Conservation (phyloP, 2,329 filamentous ascomycete species). For the Seiridium unicorne region DNA sequence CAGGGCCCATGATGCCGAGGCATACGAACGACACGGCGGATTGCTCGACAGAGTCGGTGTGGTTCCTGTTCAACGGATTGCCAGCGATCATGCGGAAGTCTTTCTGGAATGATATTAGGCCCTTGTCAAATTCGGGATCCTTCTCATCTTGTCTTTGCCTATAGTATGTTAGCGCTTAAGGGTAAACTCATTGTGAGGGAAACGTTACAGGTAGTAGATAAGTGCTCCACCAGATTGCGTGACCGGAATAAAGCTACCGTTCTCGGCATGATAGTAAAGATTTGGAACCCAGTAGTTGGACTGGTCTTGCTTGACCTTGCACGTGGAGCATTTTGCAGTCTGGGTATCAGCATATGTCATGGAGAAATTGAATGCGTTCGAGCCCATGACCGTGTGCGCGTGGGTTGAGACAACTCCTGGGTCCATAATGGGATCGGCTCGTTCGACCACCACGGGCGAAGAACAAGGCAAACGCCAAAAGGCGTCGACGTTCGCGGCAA, state of each 20-base stretch:
- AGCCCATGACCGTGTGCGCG: conserved; percentile 62
- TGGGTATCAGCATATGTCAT: conserved; percentile 53
- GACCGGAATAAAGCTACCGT: conserved; percentile 56
- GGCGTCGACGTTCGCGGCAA: conserved; percentile 14
- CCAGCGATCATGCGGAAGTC: conserved; percentile 68
- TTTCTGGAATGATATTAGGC: conserved; percentile 57
- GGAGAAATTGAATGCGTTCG: conserved; percentile 56
- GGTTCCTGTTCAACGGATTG: conserved; percentile 49
- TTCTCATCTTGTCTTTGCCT: conserved; percentile 38
- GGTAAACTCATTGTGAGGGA: neutral
- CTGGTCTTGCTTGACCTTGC: conserved; percentile 58
- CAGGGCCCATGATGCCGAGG: conserved; percentile 41
- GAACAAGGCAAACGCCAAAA: conserved; percentile 23
- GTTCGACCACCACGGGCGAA: conserved; percentile 31
- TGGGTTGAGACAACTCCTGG: conserved; percentile 54
- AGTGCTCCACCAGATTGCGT: conserved; percentile 37
- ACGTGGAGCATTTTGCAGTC: conserved; percentile 61
- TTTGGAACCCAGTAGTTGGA: conserved; percentile 70
- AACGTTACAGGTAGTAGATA: conserved; percentile 54
- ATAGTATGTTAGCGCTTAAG: neutral
- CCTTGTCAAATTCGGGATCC: conserved; percentile 38
- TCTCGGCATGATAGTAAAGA: conserved; percentile 47
- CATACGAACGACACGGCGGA: conserved; percentile 56
- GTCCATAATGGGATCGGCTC: conserved; percentile 58
- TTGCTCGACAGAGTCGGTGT: conserved; percentile 41